phyloP scores from a whole-genome alignment of 345 rosid genomes.

The Heritiera littoralis region DNA sequence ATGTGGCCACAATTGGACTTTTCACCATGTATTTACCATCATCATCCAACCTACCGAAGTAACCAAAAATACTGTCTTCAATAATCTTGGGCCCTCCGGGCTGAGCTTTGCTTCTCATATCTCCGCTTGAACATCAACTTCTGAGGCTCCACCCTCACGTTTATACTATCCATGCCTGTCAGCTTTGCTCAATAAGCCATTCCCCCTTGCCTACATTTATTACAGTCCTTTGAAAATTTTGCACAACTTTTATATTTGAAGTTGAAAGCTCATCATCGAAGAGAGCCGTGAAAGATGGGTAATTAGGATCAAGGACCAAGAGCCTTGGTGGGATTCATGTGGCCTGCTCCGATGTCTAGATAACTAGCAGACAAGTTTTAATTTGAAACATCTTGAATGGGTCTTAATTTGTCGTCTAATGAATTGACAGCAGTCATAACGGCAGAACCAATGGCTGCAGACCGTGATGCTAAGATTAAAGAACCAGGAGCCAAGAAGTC shows the following conservation, averaged over 20 bases:
- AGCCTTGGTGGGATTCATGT: no score
- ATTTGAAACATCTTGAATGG: no score
- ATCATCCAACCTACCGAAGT: slow-evolving; percentile 41
- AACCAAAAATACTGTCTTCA: slow-evolving; percentile 31
- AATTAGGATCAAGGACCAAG: slow-evolving; percentile 47
- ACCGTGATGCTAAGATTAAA: no score
- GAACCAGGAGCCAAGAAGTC: no score
- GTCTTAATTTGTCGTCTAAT: no score
- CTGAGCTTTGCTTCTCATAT: slow-evolving; percentile 38
- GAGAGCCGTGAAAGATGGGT: slow-evolving; percentile 52
- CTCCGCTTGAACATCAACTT: slow-evolving; percentile 40
- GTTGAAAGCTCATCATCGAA: slow-evolving; percentile 13
- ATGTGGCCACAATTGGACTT: slow-evolving; percentile 48
- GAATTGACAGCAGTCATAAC: no score
- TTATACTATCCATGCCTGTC: slow-evolving; percentile 32
- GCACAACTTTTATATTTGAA: slow-evolving; percentile 1
- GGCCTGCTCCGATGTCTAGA: no score
- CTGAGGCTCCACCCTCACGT: slow-evolving; percentile 35
- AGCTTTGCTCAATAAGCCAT: slow-evolving; percentile 35
- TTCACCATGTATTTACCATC: slow-evolving; percentile 35
- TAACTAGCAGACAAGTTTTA: no score
- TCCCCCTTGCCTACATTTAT: slow-evolving; percentile 42
- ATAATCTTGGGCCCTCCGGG: slow-evolving; percentile 31
- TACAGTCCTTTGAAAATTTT: slow-evolving; percentile 45
- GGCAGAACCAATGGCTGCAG: no score